Evolutionary conservation across 768 basidiomycete species (phyloP).

Genomic region (Boletus insuetus): DNA sequence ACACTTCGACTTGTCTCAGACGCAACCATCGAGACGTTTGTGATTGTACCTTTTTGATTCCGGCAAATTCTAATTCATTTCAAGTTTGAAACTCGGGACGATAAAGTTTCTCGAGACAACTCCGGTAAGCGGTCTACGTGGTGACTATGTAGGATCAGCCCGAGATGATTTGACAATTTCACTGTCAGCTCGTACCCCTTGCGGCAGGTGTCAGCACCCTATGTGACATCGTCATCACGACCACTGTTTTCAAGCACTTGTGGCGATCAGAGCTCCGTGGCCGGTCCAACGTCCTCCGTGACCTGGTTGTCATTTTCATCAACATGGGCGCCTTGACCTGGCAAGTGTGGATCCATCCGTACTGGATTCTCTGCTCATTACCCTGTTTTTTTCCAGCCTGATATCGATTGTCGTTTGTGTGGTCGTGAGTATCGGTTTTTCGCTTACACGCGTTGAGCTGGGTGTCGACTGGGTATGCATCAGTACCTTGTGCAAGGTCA

Average conservation of each 20-base stretch:
- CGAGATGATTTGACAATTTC: not conserved
- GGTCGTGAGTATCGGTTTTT: not conserved
- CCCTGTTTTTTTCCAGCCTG: not conserved
- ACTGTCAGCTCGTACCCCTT: conserved; percentile 6
- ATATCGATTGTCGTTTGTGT: conserved; percentile 5
- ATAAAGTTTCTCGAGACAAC: conserved; percentile 5
- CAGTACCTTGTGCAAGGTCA: conserved; percentile 6
- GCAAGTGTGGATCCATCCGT: not conserved
- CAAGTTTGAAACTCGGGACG: not conserved
- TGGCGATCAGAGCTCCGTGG: conserved; percentile 12
- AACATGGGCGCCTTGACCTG: conserved; percentile 18
- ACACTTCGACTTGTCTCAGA: not conserved
- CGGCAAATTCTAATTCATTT: not conserved
- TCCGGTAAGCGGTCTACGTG: not conserved
- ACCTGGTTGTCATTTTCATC: conserved; percentile 11
- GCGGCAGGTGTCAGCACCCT: conserved; percentile 1
- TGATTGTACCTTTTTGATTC: not conserved
- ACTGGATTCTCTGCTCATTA: not conserved
- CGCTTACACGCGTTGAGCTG: too few relatives aligned
- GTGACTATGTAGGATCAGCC: too few relatives aligned
- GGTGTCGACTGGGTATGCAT: not conserved
- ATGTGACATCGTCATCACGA: conserved; percentile 13
- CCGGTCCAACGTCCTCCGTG: conserved; percentile 1
- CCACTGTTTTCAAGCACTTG: conserved; percentile 7
- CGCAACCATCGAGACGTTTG: not conserved